Conservation (phyloP, 2,329 filamentous ascomycete genomes). For the Colletotrichum caudatum region DNA sequence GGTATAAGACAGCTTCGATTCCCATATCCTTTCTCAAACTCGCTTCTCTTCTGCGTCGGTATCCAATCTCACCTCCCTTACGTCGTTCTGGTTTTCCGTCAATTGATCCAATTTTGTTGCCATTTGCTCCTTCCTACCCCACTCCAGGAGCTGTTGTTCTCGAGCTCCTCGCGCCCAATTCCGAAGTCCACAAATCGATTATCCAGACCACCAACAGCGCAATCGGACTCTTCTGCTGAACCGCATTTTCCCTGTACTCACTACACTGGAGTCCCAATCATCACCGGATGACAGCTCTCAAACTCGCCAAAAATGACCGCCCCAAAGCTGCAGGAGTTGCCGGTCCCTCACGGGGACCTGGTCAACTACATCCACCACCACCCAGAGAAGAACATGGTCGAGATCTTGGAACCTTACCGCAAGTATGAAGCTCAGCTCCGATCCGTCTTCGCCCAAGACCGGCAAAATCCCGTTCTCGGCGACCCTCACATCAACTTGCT, state of each 20-base stretch:
- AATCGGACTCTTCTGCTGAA: no score
- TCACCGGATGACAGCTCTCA: background rate
- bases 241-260: background rate
- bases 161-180: background rate
- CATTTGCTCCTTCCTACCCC: background rate
- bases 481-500: constrained; percentile 73
- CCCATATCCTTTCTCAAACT: background rate
- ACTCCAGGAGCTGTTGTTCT: background rate
- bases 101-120: constrained; percentile 1
- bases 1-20: constrained; percentile 37
- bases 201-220: background rate
- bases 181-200: background rate
- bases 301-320: constrained; percentile 51
- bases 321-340: constrained; percentile 58
- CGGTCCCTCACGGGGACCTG: constrained; percentile 60
- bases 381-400: constrained; percentile 63
- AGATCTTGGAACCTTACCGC: constrained; percentile 75
- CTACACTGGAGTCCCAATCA: background rate
- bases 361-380: constrained; percentile 67
- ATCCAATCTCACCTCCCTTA: background rate
- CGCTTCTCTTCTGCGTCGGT: background rate
- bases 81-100: background rate
- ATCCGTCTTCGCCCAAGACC: constrained; percentile 76
- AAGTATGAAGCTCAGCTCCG: constrained; percentile 75
- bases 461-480: constrained; percentile 66